phyloP scores from a whole-genome alignment of 805 yeast species.

The Lipomyces sp. region DNA sequence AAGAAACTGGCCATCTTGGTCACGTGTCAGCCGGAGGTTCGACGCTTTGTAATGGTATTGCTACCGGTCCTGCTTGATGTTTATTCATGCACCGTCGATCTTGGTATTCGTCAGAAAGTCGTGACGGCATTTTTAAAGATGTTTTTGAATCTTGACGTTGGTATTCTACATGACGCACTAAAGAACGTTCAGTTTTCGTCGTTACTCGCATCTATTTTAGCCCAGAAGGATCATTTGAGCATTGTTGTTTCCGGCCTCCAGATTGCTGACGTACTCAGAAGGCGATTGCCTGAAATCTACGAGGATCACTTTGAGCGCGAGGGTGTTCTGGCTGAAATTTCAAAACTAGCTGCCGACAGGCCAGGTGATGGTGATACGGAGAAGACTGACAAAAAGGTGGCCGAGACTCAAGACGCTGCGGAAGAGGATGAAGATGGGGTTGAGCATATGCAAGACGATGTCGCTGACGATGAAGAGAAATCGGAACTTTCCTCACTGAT shows the following conservation, averaged over 20 bases:
- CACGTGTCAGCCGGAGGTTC: conserved; percentile 34
- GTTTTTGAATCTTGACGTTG: conserved; percentile 49
- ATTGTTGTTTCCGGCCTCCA: conserved; percentile 59
- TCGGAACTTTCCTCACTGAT: background rate
- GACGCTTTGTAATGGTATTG: conserved; percentile 52
- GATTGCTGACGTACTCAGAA: conserved; percentile 53
- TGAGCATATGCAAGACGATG: conserved; percentile 33
- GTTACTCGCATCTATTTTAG: conserved; percentile 42
- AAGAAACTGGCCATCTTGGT: conserved; percentile 38
- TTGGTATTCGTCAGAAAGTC: conserved; percentile 61
- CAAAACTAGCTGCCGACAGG: conserved; percentile 39
- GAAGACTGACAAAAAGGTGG: conserved; percentile 35
- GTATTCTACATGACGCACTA: conserved; percentile 35
- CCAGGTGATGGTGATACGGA: conserved; percentile 19
- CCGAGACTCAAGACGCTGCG: conserved; percentile 41
- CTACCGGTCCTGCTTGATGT: conserved; percentile 63
- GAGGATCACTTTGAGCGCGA: conserved; percentile 64
- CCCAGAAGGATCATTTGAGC: conserved; percentile 43
- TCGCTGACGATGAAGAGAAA: conserved; percentile 39
- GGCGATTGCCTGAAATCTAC: conserved; percentile 52
- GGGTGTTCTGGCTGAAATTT: conserved; percentile 66
- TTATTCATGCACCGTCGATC: conserved; percentile 75
- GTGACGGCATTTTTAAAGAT: conserved; percentile 61
- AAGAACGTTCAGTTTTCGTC: conserved; percentile 41
- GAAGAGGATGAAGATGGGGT: conserved; percentile 40